Conservation (phyloP, 1,284 basidiomycete genomes). For the Phellinidium pouzarii region DNA sequence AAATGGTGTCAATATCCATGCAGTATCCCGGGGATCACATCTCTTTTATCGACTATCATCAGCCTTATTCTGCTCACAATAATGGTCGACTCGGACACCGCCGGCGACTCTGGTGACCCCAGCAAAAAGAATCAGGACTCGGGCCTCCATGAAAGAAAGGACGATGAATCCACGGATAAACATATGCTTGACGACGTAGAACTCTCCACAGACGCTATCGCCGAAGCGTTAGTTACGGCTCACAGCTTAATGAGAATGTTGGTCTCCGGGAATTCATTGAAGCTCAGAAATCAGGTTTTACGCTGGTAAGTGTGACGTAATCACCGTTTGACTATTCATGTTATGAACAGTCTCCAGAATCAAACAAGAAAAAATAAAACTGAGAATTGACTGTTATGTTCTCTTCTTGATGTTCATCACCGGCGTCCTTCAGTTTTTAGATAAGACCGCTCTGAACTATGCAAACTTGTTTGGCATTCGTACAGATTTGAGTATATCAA, state of each 20-base stretch:
- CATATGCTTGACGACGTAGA: not conserved
- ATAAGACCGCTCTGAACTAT: slow-evolving; percentile 22
- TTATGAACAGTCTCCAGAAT: slow-evolving; percentile 4
- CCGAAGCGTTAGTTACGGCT: not conserved
- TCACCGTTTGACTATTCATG: not conserved
- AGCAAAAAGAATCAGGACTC: no score
- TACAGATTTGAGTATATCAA: slow-evolving; percentile 27
- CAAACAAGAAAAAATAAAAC: slow-evolving; percentile 8
- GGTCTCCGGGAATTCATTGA: slow-evolving; percentile 14
- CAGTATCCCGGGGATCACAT: no score
- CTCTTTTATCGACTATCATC: no score
- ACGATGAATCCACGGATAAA: not conserved
- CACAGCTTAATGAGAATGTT: slow-evolving; percentile 7
- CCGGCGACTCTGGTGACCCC: no score
- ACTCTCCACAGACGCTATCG: not conserved
- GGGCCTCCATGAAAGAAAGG: not conserved
- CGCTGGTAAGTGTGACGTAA: not conserved
- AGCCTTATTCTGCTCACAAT: no score
- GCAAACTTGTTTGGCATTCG: slow-evolving; percentile 32
- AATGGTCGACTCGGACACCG: no score
- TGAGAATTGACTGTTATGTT: slow-evolving; percentile 13
- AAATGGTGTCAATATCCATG: no score
- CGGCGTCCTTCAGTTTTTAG: slow-evolving; percentile 15
- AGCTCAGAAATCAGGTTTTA: slow-evolving; percentile 8
- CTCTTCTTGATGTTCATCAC: slow-evolving; percentile 17